Percentiles rank a stretch among this genome's conserved stretches.
Conservation (phyloP, 176 grass and related monocot species). For the Raddia distichophylla region DNA sequence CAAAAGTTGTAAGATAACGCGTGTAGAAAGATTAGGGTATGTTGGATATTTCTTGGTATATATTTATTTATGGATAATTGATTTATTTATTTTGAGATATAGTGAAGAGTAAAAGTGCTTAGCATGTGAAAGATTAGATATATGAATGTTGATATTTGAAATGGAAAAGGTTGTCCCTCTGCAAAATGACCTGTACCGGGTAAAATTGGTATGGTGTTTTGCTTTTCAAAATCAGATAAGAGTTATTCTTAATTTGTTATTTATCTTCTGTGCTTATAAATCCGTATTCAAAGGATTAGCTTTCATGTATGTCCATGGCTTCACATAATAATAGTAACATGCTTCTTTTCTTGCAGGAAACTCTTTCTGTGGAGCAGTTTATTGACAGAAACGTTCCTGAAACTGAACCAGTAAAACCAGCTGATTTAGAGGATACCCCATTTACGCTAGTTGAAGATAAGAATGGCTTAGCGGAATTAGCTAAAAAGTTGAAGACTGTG, state of each 20-base stretch:
- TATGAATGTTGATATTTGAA: conserved; percentile 28
- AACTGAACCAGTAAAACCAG: conserved; percentile 73
- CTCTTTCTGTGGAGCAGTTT: conserved; percentile 60
- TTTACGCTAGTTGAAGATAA: conserved; percentile 79
- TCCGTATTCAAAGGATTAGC: background rate
- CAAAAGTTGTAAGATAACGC: background rate
- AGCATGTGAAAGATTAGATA: conserved; percentile 12
- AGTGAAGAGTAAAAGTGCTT: background rate
- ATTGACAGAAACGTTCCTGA: conserved; percentile 68
- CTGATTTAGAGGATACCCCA: conserved; percentile 68
- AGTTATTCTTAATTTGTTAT: background rate
- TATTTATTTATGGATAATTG: background rate
- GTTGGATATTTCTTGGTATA: background rate
- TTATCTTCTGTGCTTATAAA: conserved; percentile 24
- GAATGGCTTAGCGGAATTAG: conserved; percentile 72
- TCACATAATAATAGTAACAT: background rate
- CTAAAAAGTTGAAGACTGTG: conserved; percentile 73
- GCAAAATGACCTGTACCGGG: background rate
- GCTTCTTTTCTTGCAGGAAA: conserved; percentile 65
- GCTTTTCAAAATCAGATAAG: conserved; percentile 13
- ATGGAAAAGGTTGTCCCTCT: background rate
- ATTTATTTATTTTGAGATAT: background rate
- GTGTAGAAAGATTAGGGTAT: conserved; percentile 1
- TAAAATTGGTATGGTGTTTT: conserved; percentile 1
- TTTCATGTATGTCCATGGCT: conserved; percentile 22